These are phyloP conservation scores for Microbotryum saponariae DNA, from an alignment of 1,284 basidiomycete species.

Conservation along the genomic window DNA sequence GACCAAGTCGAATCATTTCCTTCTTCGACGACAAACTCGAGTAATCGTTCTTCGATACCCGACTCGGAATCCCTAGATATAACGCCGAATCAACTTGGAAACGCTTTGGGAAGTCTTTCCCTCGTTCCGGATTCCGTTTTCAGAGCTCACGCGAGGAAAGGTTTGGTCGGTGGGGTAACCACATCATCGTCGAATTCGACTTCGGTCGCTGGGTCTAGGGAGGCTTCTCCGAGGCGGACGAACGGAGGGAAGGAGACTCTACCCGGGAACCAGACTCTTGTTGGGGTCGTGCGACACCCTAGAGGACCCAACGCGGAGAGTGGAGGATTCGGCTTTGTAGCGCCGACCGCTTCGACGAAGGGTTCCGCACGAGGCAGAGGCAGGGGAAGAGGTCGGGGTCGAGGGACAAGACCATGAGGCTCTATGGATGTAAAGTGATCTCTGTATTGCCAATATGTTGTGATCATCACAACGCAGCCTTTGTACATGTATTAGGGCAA, in stretches of 20 bases:
- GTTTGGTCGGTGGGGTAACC: background rate
- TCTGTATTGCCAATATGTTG: background rate
- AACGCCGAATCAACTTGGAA: background rate
- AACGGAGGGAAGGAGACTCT: background rate
- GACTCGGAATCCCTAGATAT: too few relatives aligned
- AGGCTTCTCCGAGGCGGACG: background rate
- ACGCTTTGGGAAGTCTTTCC: background rate
- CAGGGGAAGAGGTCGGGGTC: background rate
- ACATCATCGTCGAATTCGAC: background rate
- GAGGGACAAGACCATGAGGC: background rate
- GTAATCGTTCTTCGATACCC: too few relatives aligned
- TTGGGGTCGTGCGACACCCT: background rate
- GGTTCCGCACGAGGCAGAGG: background rate
- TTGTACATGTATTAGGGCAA: background rate
- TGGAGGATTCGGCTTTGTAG: slow-evolving; percentile 3
- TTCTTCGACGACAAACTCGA: too few relatives aligned
- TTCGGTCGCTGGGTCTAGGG: background rate
- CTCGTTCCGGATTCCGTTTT: background rate
- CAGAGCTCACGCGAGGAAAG: background rate
- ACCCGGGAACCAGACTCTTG: too few relatives aligned
- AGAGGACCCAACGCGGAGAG: slow-evolving; percentile 4
- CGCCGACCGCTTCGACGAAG: background rate
- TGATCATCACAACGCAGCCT: background rate
- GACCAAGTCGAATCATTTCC: too few relatives aligned
- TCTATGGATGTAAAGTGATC: background rate